These are phyloP conservation scores for Danielozyma ontarioensis DNA, from an alignment of 805 yeast species.

Conservation along the genomic window DNA sequence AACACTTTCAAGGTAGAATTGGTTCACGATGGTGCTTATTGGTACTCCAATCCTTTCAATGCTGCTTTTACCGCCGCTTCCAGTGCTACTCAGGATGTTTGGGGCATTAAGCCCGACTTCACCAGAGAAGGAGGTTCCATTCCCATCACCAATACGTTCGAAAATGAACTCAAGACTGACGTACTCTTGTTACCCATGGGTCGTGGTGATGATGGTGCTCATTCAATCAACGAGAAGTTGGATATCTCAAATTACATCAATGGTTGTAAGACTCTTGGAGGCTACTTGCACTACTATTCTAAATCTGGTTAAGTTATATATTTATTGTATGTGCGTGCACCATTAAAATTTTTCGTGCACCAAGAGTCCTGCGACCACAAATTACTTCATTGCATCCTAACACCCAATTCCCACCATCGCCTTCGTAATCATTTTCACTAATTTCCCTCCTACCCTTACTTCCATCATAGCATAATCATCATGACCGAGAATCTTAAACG, in stretches of 20 bases:
- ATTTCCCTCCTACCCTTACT: too few relatives aligned
- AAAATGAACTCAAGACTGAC: slow-evolving; percentile 75
- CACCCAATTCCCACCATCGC: too few relatives aligned
- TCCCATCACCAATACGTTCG: slow-evolving; percentile 94
- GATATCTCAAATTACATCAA: slow-evolving; percentile 84
- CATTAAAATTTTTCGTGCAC: too few relatives aligned
- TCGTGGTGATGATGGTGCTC: slow-evolving; percentile 99
- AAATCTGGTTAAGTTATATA: slow-evolving; percentile 11
- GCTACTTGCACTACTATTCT: slow-evolving; percentile 84
- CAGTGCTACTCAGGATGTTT: slow-evolving; percentile 89
- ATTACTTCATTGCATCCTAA: too few relatives aligned
- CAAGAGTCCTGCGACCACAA: too few relatives aligned
- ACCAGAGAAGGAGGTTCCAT: slow-evolving; percentile 99
- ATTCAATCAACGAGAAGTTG: slow-evolving; percentile 92
- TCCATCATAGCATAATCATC: too few relatives aligned
- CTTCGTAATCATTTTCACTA: too few relatives aligned
- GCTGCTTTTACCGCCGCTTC: slow-evolving; percentile 91
- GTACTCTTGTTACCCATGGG: slow-evolving; percentile 95
- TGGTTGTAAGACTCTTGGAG: slow-evolving; percentile 90
- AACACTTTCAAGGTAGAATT: slow-evolving; percentile 69
- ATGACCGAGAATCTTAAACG: slow-evolving; percentile 44
- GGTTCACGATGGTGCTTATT: slow-evolving; percentile 92
- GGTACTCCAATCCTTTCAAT: slow-evolving; percentile 93
- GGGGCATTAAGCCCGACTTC: slow-evolving; percentile 92
- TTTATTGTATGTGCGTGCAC: too few relatives aligned